Evolutionary conservation across 2,329 filamentous ascomycete genomes (phyloP).

Genomic region (Epichloe festucae): DNA sequence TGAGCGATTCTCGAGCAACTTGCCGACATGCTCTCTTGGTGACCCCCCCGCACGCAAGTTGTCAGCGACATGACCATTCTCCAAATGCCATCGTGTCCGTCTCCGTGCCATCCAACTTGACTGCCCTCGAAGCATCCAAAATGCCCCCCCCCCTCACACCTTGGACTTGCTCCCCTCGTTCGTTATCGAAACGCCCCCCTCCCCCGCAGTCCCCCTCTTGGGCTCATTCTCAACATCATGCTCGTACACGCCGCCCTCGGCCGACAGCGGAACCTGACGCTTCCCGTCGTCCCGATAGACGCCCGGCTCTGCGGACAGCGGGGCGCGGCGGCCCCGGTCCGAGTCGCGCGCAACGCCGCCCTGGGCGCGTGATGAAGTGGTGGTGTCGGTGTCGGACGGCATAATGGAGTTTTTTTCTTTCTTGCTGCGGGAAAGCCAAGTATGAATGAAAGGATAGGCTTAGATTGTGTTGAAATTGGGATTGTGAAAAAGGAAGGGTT

Average conservation of each 20-base stretch:
- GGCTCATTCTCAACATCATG: constrained; percentile 3
- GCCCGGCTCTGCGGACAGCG: constrained; percentile 3
- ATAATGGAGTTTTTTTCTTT: background rate
- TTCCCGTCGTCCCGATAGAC: background rate
- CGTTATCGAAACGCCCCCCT: background rate
- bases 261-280: constrained; percentile 4
- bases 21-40: no score
- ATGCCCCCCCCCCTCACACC: background rate
- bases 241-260: constrained; percentile 2
- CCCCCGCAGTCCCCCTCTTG: constrained; percentile 3
- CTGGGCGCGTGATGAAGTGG: background rate
- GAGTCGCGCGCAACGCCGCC: background rate
- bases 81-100: background rate
- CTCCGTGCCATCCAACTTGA: background rate
- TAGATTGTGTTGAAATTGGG: no score
- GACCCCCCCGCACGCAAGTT: no score
- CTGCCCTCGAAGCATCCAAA: no score
- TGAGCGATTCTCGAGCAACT: no score
- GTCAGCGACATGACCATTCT: no score
- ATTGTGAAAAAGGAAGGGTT: no score
- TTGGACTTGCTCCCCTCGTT: background rate
- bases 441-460: background rate
- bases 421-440: background rate
- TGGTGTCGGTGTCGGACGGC: background rate
- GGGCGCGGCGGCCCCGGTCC: background rate